A percentile compares a stretch with the other conserved stretches of the same genome.
These are phyloP conservation scores for Mariannaea sp. DNA, from an alignment of 2,329 filamentous ascomycete genomes.

Conservation along the genomic window DNA sequence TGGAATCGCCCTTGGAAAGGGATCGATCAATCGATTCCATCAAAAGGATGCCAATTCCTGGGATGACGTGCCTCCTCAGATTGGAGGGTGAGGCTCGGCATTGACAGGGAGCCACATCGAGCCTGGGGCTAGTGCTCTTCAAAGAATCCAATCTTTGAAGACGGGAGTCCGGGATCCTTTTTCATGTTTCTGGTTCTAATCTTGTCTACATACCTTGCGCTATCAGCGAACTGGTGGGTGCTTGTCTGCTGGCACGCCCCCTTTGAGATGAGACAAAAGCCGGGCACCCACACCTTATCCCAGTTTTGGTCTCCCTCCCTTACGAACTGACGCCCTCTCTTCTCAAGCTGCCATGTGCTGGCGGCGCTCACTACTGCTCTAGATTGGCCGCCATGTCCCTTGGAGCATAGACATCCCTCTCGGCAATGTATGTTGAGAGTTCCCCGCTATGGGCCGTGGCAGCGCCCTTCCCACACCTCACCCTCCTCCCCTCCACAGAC, in stretches of 20 bases:
- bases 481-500: conserved; percentile 13
- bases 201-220: conserved; percentile 47
- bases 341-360: conserved; percentile 45
- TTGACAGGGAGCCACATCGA: conserved; percentile 21
- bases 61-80: conserved; percentile 25
- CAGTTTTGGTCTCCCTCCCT: conserved; percentile 39
- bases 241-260: conserved; percentile 27
- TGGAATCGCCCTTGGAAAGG: conserved; percentile 37
- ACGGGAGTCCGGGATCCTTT: conserved; percentile 32
- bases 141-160: conserved; percentile 39
- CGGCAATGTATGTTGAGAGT: conserved; percentile 35
- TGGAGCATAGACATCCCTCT: conserved; percentile 36
- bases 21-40: conserved; percentile 25
- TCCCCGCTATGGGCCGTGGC: conserved; percentile 28
- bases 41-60: conserved; percentile 24
- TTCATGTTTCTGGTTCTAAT: conserved; percentile 47
- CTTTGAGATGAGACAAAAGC: conserved; percentile 37
- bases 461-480: conserved; percentile 35
- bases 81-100: conserved; percentile 3
- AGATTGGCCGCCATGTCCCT: conserved; percentile 39
- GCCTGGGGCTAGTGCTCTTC: conserved; percentile 25
- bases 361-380: conserved; percentile 33
- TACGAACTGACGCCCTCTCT: conserved; percentile 45
- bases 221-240: conserved; percentile 29
- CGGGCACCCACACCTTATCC: conserved; percentile 1